Percentiles rank a stretch among this genome's conserved stretches.
Conservation (phyloP, 768 basidiomycete species). For the Lactifluus echinatus region DNA sequence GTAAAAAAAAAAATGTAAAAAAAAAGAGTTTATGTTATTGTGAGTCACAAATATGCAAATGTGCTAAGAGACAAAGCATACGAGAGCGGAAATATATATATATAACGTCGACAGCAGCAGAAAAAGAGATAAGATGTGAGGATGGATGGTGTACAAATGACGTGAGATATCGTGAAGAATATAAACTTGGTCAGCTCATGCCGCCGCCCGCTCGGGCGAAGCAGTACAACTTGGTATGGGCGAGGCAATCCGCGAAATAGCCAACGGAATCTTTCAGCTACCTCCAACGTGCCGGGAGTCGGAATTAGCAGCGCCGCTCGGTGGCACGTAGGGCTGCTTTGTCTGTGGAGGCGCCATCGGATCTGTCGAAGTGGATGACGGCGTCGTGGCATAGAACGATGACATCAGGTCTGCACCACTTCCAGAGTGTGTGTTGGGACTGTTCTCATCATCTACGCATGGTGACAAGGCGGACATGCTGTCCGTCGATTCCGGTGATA, state of each 20-base stretch:
- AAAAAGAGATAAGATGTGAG: background rate
- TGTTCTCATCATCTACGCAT: background rate
- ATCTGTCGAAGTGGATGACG: background rate
- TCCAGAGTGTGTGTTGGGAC: background rate
- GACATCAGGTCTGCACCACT: background rate
- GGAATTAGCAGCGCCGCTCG: slow-evolving; percentile 6
- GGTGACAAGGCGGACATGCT: background rate
- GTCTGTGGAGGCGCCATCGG: background rate
- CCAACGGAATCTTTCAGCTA: no score
- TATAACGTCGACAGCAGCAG: slow-evolving; percentile 12
- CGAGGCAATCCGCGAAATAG: no score
- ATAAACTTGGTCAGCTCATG: background rate
- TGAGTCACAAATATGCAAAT: no score
- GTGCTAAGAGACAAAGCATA: no score
- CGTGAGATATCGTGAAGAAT: no score
- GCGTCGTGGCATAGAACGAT: no score
- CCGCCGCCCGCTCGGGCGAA: no score
- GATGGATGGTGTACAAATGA: no score
- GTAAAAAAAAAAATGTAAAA: no score
- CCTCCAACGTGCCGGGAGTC: slow-evolving; percentile 13
- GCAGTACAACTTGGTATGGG: no score
- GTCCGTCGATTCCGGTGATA: background rate
- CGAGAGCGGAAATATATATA: no score
- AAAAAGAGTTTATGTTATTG: no score
- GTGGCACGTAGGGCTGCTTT: background rate